Conservation (phyloP, 1,139 yeast genomes). For the Scheffersomyces segobiensis region DNA sequence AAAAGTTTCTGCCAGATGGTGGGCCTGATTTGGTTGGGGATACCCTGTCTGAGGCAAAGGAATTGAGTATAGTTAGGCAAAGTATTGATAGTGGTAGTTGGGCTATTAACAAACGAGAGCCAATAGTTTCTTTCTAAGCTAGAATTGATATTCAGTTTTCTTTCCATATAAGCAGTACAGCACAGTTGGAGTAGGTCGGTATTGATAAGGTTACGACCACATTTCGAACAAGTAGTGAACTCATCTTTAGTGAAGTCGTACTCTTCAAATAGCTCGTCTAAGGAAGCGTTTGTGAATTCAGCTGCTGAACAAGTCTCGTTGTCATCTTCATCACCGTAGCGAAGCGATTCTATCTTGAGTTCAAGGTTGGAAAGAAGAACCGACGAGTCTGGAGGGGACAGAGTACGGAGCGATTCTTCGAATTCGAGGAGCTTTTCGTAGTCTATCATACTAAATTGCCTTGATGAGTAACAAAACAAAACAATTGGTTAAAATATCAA, state of each 20-base stretch:
- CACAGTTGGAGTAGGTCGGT: slow-evolving; percentile 16
- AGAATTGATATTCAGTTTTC: slow-evolving; percentile 20
- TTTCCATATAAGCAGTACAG: slow-evolving; percentile 19
- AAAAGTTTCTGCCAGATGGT: slow-evolving; percentile 40
- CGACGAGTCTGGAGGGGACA: slow-evolving; percentile 19
- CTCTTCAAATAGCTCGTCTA: slow-evolving; percentile 16
- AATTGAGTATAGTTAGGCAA: slow-evolving; percentile 50
- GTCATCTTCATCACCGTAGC: slow-evolving; percentile 12
- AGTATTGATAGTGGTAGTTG: slow-evolving; percentile 46
- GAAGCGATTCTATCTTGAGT: slow-evolving; percentile 29
- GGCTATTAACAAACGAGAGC: slow-evolving; percentile 46
- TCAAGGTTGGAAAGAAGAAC: slow-evolving; percentile 32
- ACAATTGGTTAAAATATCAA: no score
- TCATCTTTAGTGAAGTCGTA: slow-evolving; percentile 35
- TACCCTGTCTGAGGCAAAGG: slow-evolving; percentile 40
- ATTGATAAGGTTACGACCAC: slow-evolving; percentile 23
- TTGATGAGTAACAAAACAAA: not conserved
- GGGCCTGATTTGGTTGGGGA: slow-evolving; percentile 40
- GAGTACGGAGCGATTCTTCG: slow-evolving; percentile 39
- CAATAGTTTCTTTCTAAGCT: slow-evolving; percentile 44
- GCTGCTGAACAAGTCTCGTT: slow-evolving; percentile 4
- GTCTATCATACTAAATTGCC: slow-evolving; percentile 21
- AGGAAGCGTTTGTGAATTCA: slow-evolving; percentile 14
- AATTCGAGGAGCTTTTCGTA: slow-evolving; percentile 42
- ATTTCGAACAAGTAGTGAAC: slow-evolving; percentile 36